Percentiles rank a stretch among this genome's conserved stretches.
These are phyloP conservation scores for Chiua virens DNA, from an alignment of 768 basidiomycete species.

Conservation along the genomic window DNA sequence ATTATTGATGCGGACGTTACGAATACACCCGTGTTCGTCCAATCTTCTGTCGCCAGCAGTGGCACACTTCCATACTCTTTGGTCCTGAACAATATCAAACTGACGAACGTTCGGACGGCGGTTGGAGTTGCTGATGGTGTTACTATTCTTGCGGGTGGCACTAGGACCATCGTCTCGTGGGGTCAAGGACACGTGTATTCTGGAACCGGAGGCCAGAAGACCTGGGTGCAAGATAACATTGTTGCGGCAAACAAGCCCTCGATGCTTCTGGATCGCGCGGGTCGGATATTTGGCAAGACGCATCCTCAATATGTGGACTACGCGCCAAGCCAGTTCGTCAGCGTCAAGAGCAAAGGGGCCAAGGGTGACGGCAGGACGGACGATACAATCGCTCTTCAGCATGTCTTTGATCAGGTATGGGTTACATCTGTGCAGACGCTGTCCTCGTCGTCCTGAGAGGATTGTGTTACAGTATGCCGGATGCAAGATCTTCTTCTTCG, in stretches of 20 bases:
- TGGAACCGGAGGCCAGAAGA: conserved; percentile 44
- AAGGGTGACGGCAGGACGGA: conserved; percentile 74
- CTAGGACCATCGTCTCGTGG: conserved; percentile 51
- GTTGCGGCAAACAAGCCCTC: conserved; percentile 49
- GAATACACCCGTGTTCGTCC: conserved; percentile 46
- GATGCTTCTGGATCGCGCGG: conserved; percentile 53
- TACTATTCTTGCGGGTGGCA: conserved; percentile 37
- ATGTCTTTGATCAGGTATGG: conserved; percentile 53
- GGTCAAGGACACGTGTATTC: conserved; percentile 71
- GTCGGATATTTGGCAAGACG: conserved; percentile 58
- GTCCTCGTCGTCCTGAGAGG: neutral
- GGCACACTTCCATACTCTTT: conserved; percentile 33
- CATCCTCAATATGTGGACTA: conserved; percentile 69
- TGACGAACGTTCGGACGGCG: conserved; percentile 34
- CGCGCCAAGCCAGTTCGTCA: conserved; percentile 61
- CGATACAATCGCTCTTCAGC: conserved; percentile 66
- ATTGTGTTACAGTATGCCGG: conserved; percentile 51
- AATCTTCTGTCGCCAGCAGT: conserved; percentile 33
- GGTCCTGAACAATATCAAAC: conserved; percentile 35
- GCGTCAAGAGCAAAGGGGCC: conserved; percentile 67
- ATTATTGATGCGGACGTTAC: conserved; percentile 47
- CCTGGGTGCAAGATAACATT: conserved; percentile 53
- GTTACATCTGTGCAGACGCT: neutral
- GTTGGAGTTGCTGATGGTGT: conserved; percentile 32
- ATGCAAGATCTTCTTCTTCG: conserved; percentile 80